phyloP scores from a whole-genome alignment of 2,329 filamentous ascomycete genomes.

The Xylariales sp. region DNA sequence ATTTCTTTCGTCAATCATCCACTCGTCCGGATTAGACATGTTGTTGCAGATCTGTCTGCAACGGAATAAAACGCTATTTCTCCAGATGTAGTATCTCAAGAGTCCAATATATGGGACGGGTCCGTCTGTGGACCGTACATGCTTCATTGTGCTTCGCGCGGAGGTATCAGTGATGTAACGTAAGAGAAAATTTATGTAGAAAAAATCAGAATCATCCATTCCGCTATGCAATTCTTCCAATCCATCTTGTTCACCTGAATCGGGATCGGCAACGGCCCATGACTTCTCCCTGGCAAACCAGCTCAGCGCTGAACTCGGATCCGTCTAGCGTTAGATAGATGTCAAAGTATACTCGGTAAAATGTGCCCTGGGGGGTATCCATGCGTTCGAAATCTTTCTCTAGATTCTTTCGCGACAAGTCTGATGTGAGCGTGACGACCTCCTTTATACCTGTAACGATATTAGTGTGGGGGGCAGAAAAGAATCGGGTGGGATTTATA shows the following conservation, averaged over 20 bases:
- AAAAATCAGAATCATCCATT: slow-evolving; percentile 39
- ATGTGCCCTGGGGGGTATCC: slow-evolving; percentile 97
- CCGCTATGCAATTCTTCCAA: slow-evolving; percentile 35
- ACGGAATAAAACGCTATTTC: slow-evolving; percentile 35
- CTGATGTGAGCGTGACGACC: slow-evolving; percentile 95
- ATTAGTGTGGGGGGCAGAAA: slow-evolving; percentile 48
- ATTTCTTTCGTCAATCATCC: slow-evolving; percentile 39
- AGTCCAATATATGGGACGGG: slow-evolving; percentile 25
- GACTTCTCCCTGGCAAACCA: slow-evolving; percentile 99
- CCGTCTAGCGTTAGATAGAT: slow-evolving; percentile 95
- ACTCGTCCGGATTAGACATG: slow-evolving; percentile 31
- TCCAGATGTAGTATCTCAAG: slow-evolving; percentile 27
- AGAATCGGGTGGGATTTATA: slow-evolving; percentile 47
- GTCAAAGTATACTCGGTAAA: slow-evolving; percentile 85
- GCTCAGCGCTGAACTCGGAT: slow-evolving; percentile 96
- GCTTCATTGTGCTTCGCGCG: slow-evolving; percentile 41
- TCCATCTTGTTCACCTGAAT: slow-evolving; percentile 69
- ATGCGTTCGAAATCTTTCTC: slow-evolving; percentile 99
- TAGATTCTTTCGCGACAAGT: slow-evolving; percentile 96
- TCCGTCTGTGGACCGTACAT: slow-evolving; percentile 40
- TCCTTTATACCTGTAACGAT: slow-evolving; percentile 87
- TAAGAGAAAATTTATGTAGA: slow-evolving; percentile 42
- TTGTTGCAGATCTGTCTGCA: slow-evolving; percentile 27
- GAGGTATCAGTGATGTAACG: slow-evolving; percentile 47
- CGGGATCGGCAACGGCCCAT: slow-evolving; percentile 96